Base-by-base conservation (phyloP, 1,284 basidiomycete genomes). In the Irpex sp. region DNA sequence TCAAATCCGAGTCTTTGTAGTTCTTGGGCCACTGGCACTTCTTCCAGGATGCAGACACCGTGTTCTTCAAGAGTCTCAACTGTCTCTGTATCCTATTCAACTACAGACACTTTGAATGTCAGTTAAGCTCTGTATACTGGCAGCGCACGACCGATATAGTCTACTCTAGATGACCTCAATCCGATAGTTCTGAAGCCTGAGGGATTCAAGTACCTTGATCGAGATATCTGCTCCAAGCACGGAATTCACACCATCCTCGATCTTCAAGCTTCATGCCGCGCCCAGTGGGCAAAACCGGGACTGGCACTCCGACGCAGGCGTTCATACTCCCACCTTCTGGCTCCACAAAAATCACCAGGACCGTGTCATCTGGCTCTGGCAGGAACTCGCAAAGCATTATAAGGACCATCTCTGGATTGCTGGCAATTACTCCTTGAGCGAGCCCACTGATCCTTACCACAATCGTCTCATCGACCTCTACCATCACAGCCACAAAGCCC, bases 11-110 rank as follows among this genome's bases (percentile, higher is more conserved):
- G 23, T 23, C 23, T 23, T 58, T 14, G 1, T 10, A 90, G 87
- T 89, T 89, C 73, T 76, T 91, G n/a, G 84, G n/a, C n/a, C n/a
- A n/a, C n/a, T n/a, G 90, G 67, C 82, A 89, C 73, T 91, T 91
- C 76, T 91, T 91, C 74, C 77, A 78, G 23, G 87, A 87, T 23
- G 77, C 78, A 18, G 90, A 91, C 69, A 88, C 87, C 16, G 75
- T 76, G 57, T 89, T 88, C 76, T 90, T 88, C 75, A 83, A 83
- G 67, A 82, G 78, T 19, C 80, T 90, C 63, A 92, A 91, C 73
- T 89, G 86, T 67, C 85, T 91, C 57, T 82, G 89, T 18, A 75
- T 88, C 55, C 78, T 87, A 5, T 80, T 90, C 70, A 87, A 86
- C 67, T 88, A 90, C 70, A 77, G 80, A 23, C 86, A 90, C 66